Base-by-base conservation (phyloP, 1,139 yeast genomes). In the Dujonia santamariae region DNA sequence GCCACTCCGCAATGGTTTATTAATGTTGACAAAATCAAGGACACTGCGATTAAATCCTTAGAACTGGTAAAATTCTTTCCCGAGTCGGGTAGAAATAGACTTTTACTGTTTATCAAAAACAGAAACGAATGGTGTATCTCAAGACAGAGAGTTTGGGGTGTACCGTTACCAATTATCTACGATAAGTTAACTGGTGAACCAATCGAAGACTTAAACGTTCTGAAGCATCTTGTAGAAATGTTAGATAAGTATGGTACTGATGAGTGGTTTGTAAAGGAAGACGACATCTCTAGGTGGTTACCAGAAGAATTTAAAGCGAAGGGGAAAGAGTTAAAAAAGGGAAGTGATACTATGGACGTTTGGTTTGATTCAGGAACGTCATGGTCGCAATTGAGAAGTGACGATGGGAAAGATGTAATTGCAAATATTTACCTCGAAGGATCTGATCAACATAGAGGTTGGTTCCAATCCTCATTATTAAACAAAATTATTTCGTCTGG, bases 341-440 rank as follows among this genome's bases (percentile, higher is more conserved):
- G 96, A 1, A 74, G 67, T 34, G 98, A 94, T 48, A 92, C 98
- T 0, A 85, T 92, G 90, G 99, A 92, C 59, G 98, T 92, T 7
- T 92, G 99, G 99, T 90, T 92, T 63, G 99, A 92, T 55, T 85
- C 96, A 26, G 99, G 99, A 0, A 79, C 95, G 1, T 82, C 95
- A 23, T 92, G 98, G 98, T 75, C 81, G 5, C 75, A 78, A 29
- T 64, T 87, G 21, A 65, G 60, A 23, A 54, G 65, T 17, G 67
- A 67, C 30, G n/a, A n/a, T n/a, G n/a, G n/a, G 3, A 24, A 13
- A 9, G 31, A 26, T 8, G 15, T 9, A 14, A 7, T 82, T 6
- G 85, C 95, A 1, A 95, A 90, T 53, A 72, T 86, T 12, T 90
- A 87, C 52, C 59, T 90, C 15, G 99, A 92, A 63, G 99, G 99